phyloP scores from a whole-genome alignment of 768 basidiomycete species.

The Hydnomerulius pinastri region DNA sequence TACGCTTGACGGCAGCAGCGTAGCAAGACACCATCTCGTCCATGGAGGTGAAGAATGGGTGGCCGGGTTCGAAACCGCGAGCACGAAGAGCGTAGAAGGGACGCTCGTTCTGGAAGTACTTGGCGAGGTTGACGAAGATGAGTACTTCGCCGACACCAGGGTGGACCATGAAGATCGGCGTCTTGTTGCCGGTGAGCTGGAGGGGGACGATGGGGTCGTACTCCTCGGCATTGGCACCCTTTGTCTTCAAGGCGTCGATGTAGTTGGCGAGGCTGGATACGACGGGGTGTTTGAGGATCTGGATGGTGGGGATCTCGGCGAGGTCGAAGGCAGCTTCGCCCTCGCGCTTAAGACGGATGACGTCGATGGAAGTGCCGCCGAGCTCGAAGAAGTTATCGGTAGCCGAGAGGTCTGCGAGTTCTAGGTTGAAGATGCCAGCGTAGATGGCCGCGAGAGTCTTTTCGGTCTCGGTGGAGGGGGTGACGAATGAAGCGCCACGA shows the following conservation, averaged over 20 bases:
- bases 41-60: slow-evolving; percentile 36
- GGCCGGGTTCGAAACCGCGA: slow-evolving; percentile 41
- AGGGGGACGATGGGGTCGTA: slow-evolving; percentile 44
- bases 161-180: slow-evolving; percentile 45
- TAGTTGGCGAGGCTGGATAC: slow-evolving; percentile 32
- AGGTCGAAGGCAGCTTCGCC: slow-evolving; percentile 24
- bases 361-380: slow-evolving; percentile 40
- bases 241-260: slow-evolving; percentile 25
- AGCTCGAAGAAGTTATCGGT: slow-evolving; percentile 40
- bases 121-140: slow-evolving; percentile 43
- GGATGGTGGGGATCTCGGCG: slow-evolving; percentile 34
- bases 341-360: slow-evolving; percentile 29
- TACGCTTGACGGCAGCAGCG: slow-evolving; percentile 31
- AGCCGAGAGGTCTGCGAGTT: slow-evolving; percentile 21
- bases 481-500: slow-evolving; percentile 20
- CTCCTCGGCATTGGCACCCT: slow-evolving; percentile 11
- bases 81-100: slow-evolving; percentile 46
- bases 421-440: slow-evolving; percentile 28
- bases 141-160: slow-evolving; percentile 44
- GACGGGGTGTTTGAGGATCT: slow-evolving; percentile 35
- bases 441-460: slow-evolving; percentile 27
- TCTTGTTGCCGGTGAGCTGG: slow-evolving; percentile 36
- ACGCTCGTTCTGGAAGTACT: slow-evolving; percentile 38
- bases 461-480: slow-evolving; percentile 23
- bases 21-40: slow-evolving; percentile 41